Base-by-base conservation (phyloP, 1,139 yeast genomes). In the Geotrichum cucujoidarum region DNA sequence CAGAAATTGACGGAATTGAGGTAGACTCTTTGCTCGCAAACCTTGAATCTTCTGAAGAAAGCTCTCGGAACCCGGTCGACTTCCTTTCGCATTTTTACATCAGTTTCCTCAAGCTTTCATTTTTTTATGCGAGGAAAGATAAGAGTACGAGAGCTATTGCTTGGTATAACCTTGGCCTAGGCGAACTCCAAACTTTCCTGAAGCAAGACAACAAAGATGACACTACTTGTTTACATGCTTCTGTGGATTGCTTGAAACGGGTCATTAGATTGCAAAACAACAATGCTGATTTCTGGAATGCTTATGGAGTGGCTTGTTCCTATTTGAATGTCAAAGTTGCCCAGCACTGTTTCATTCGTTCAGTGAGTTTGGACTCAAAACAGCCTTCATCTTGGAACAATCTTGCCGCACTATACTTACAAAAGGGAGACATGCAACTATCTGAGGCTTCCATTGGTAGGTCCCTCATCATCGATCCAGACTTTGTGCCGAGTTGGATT, bases 281-380 rank as follows among this genome's bases (percentile, higher is more conserved):
- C 51, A 84, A 83, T 55, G 71, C 84, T 1, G 80, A 76, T 29
- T 81, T 80, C 51, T 92, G 99, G 99, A 73, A 80, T 44, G 83
- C 86, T 0, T 72, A 90, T 35, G 98, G 97, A 11, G 76, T 83
- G 54, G 81, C 87, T 0, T 69, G 81, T 0, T 73, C 81, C 42
- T 68, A 78, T 1, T 64, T 71, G 4, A 83, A 80, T 57, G 82
- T 92, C 0, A 76, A 76, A 46, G 84, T 88, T 6, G 74, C 97
- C 0, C 99, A 92, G 63, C 98, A 92, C 66, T 88, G 97, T 63
- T 87, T 85, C 58, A 85, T 94, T 56, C 83, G 87, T 54, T 92
- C 97, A 0, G 69, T 81, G 2, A 74, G 87, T 0, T 66, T 88
- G 39, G 83, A 85, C 47, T 77, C 85, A 3, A 77, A 80, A 50